These are phyloP conservation scores for Sugiyamaella americana DNA, from an alignment of 805 yeast species.

Conservation along the genomic window DNA sequence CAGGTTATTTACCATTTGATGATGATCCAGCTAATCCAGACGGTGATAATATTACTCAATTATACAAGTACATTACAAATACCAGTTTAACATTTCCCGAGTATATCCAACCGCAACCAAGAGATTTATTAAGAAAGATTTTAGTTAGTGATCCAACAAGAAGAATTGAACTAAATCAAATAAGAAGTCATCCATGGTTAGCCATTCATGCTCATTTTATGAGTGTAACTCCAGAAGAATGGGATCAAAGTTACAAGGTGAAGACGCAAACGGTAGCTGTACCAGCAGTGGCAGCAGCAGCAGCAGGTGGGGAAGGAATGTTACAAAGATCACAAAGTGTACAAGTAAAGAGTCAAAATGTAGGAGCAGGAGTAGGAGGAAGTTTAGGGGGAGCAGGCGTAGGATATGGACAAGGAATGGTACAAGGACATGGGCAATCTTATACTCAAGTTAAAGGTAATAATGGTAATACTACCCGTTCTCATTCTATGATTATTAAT, in stretches of 20 bases:
- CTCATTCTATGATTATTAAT: neutral
- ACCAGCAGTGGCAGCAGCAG: conserved; percentile 6
- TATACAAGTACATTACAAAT: conserved; percentile 85
- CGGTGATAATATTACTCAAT: conserved; percentile 84
- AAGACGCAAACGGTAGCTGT: conserved; percentile 1
- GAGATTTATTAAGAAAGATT: conserved; percentile 81
- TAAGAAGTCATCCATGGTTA: conserved; percentile 83
- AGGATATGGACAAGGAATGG: neutral
- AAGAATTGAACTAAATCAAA: conserved; percentile 61
- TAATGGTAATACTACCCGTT: too few species aligned
- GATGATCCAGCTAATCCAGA: conserved; percentile 97
- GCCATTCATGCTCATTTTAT: conserved; percentile 76
- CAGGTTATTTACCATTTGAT: conserved; percentile 95
- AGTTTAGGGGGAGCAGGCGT: neutral
- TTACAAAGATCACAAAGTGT: conserved; percentile 24
- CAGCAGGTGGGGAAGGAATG: conserved; percentile 7
- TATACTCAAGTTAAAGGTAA: too few species aligned
- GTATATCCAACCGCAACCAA: conserved; percentile 80
- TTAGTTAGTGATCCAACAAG: conserved; percentile 75
- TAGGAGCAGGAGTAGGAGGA: neutral
- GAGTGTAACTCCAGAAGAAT: conserved; percentile 79
- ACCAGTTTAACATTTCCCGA: conserved; percentile 95
- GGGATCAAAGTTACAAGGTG: conserved; percentile 54
- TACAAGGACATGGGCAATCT: too few species aligned
- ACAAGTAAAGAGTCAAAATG: conserved; percentile 20